Percentiles rank a stretch among this genome's conserved stretches.
These are phyloP conservation scores for Sclerotiophoma versabilis DNA, from an alignment of 2,329 filamentous ascomycete species.

Conservation along the genomic window DNA sequence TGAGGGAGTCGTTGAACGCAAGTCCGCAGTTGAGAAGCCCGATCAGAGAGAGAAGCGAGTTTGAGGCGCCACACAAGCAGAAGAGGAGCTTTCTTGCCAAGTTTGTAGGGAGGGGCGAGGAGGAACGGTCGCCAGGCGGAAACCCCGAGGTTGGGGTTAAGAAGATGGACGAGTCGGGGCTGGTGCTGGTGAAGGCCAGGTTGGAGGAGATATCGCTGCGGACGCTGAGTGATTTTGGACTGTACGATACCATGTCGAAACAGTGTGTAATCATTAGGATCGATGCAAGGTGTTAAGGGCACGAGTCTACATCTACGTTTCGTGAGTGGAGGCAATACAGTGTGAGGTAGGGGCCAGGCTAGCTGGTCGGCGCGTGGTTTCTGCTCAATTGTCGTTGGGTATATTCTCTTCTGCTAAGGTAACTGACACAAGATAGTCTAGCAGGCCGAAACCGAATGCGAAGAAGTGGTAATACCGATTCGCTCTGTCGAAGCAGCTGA, in stretches of 20 bases:
- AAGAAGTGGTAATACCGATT: not conserved
- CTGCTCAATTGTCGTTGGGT: conserved; percentile 2
- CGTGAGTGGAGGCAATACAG: not conserved
- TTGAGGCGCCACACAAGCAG: conserved; percentile 10
- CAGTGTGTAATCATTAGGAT: conserved; percentile 43
- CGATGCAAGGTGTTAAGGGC: conserved; percentile 39
- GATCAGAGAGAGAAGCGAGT: conserved; percentile 2
- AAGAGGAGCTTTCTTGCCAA: conserved; percentile 33
- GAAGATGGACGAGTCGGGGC: conserved; percentile 16
- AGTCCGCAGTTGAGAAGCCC: conserved; percentile 19
- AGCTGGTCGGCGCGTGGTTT: not conserved
- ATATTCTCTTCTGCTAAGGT: conserved; percentile 6
- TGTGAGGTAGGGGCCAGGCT: not conserved
- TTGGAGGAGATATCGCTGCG: conserved; percentile 45
- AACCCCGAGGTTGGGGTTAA: conserved; percentile 31
- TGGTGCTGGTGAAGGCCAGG: conserved; percentile 37
- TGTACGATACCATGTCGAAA: conserved; percentile 47
- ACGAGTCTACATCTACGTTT: not conserved
- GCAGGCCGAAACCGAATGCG: not conserved
- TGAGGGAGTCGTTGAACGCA: conserved; percentile 44
- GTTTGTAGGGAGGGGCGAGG: conserved; percentile 29
- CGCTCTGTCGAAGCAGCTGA: not conserved
- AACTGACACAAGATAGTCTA: conserved; percentile 1
- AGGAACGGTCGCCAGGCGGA: conserved; percentile 26
- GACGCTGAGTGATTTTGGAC: conserved; percentile 45